Evolutionary conservation across 2,329 filamentous ascomycete species (phyloP).

Genomic region (Coniochaeta hoffmannii): DNA sequence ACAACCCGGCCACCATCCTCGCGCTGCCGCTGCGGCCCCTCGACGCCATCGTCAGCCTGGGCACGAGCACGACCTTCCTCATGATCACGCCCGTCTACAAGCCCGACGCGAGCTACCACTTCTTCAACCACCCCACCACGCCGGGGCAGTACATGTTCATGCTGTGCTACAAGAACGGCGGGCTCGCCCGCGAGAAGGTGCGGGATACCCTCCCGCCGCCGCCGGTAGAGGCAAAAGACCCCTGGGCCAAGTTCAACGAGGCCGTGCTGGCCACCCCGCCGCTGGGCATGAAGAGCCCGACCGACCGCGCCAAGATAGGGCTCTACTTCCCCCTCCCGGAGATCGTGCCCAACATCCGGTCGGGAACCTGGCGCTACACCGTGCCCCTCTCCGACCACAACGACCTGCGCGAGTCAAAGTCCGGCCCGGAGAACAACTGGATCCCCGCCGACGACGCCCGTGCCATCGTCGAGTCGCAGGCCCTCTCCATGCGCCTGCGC

Average conservation of each 20-base stretch:
- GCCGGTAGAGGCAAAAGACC: conserved; percentile 35
- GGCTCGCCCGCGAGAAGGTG: conserved; percentile 82
- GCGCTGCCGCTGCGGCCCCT: conserved; percentile 78
- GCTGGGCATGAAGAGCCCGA: conserved; percentile 50
- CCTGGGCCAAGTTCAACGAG: conserved; percentile 78
- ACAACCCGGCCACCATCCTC: conserved; percentile 93
- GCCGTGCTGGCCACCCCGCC: conserved; percentile 60
- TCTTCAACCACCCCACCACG: conserved; percentile 96
- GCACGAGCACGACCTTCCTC: conserved; percentile 93
- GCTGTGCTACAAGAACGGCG: conserved; percentile 99
- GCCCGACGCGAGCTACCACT: conserved; percentile 86
- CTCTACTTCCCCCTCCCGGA: conserved; percentile 95
- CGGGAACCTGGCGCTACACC: conserved; percentile 81
- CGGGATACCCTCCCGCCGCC: conserved; percentile 66
- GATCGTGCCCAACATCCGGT: conserved; percentile 84
- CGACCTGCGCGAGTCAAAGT: conserved; percentile 29
- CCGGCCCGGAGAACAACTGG: conserved; percentile 29
- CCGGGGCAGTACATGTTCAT: conserved; percentile 97
- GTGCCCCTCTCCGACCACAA: conserved; percentile 46
- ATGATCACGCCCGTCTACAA: conserved; percentile 93
- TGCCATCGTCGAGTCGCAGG: conserved; percentile 88
- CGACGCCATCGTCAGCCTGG: conserved; percentile 90
- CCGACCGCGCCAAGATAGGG: conserved; percentile 68
- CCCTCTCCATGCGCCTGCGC: conserved; percentile 82
- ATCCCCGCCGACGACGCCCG: conserved; percentile 67